Conservation (phyloP, 805 yeast species). For the Monosporozyma solicola region DNA sequence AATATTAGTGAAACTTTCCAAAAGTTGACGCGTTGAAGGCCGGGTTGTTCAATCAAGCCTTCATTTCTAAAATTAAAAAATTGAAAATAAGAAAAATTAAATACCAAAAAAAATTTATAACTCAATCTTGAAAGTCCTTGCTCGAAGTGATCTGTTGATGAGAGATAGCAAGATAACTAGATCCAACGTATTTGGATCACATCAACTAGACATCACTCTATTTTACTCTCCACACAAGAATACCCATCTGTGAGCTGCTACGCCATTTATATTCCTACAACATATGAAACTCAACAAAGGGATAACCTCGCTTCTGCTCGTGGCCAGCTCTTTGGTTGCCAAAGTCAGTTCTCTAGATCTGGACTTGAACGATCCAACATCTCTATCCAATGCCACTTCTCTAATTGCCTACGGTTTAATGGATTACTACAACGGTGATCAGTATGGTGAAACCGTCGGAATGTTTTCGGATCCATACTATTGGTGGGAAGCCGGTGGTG, state of each 20-base stretch:
- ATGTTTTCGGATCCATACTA: conserved; percentile 85
- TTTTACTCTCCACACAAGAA: too few relatives aligned
- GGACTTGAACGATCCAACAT: conserved; percentile 24
- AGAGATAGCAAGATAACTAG: too few relatives aligned
- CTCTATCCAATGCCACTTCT: conserved; percentile 43
- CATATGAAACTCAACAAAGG: background rate
- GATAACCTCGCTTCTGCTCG: background rate
- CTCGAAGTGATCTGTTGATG: too few relatives aligned
- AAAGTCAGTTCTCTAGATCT: conserved; percentile 14
- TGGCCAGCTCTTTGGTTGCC: background rate
- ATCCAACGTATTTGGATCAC: too few relatives aligned
- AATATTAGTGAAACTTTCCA: background rate
- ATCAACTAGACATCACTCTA: too few relatives aligned
- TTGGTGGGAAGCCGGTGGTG: conserved; percentile 99
- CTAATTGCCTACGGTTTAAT: conserved; percentile 61
- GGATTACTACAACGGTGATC: conserved; percentile 68
- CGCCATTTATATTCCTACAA: background rate
- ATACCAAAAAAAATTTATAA: too few relatives aligned
- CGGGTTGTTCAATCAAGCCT: too few relatives aligned
- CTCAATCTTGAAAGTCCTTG: too few relatives aligned
- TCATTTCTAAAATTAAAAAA: too few relatives aligned
- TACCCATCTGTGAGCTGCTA: too few relatives aligned
- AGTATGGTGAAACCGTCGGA: conserved; percentile 72
- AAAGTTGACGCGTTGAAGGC: background rate
- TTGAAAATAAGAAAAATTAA: too few relatives aligned